Evolutionary conservation across 2,329 filamentous ascomycete genomes (phyloP).

Genomic region (Diaporthe australafricana): DNA sequence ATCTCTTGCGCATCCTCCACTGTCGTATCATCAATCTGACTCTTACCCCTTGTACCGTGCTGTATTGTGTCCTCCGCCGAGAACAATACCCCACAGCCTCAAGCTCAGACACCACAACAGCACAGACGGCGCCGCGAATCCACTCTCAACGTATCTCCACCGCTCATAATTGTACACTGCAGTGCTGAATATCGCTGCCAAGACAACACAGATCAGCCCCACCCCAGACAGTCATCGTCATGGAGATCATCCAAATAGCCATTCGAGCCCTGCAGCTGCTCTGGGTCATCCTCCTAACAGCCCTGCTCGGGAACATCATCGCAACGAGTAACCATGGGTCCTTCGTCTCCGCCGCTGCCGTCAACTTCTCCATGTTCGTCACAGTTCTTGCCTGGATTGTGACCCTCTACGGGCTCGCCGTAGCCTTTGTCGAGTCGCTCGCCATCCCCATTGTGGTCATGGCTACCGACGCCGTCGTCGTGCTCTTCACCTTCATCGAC

Average conservation of each 20-base stretch:
- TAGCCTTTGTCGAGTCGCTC: constrained; percentile 64
- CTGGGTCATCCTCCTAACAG: constrained; percentile 64
- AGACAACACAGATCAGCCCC: constrained; percentile 21
- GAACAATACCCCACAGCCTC: background rate
- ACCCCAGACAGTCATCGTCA: constrained; percentile 40
- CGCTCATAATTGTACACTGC: constrained; percentile 1
- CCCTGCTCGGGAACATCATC: constrained; percentile 69
- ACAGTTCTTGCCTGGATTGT: constrained; percentile 74
- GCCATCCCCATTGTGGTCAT: constrained; percentile 64
- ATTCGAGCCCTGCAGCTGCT: constrained; percentile 63
- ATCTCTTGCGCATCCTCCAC: background rate
- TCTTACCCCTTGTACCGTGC: background rate
- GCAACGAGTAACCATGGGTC: constrained; percentile 57
- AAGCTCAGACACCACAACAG: background rate
- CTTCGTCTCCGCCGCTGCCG: constrained; percentile 56
- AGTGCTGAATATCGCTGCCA: background rate
- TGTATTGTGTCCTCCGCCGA: background rate
- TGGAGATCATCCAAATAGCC: constrained; percentile 57
- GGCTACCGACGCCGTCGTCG: constrained; percentile 67
- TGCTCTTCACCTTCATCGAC: constrained; percentile 77
- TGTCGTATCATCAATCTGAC: background rate
- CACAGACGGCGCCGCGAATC: constrained; percentile 2
- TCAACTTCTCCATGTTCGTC: constrained; percentile 79
- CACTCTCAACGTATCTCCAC: constrained; percentile 14
- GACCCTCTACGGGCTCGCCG: constrained; percentile 70